Conservation (phyloP, 495 filamentous ascomycete genomes). For the Tuber aestivum region DNA sequence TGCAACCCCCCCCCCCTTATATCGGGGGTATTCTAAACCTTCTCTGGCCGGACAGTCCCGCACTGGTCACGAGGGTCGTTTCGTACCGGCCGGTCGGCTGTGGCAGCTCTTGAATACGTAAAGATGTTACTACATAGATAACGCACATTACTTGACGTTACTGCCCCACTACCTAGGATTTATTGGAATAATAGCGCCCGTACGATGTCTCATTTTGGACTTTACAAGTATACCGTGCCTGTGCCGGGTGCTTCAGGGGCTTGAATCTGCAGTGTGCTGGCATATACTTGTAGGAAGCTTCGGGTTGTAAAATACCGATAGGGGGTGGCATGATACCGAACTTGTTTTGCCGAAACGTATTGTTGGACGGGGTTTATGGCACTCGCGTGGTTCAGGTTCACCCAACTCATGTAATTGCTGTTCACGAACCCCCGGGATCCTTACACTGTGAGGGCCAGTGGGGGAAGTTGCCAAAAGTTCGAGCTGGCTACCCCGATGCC, state of each 20-base stretch:
- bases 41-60: not conserved
- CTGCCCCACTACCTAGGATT: not conserved
- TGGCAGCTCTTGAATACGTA: not conserved
- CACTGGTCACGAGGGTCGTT: not conserved
- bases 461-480: not conserved
- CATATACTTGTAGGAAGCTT: not conserved
- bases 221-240: not conserved
- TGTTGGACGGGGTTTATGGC: not conserved
- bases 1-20: no score
- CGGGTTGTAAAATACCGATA: not conserved
- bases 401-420: not conserved
- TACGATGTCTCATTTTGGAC: not conserved
- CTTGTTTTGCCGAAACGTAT: not conserved
- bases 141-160: not conserved
- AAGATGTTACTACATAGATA: not conserved
- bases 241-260: not conserved
- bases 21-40: no score
- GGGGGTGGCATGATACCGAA: not conserved
- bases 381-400: not conserved
- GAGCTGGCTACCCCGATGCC: not conserved
- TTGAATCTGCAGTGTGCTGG: not conserved
- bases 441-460: not conserved
- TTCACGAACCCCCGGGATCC: not conserved
- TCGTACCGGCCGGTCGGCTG: not conserved
- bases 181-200: not conserved